These are phyloP conservation scores for Aureobasidium sp. DNA, from an alignment of 2,329 filamentous ascomycete genomes.

Conservation along the genomic window DNA sequence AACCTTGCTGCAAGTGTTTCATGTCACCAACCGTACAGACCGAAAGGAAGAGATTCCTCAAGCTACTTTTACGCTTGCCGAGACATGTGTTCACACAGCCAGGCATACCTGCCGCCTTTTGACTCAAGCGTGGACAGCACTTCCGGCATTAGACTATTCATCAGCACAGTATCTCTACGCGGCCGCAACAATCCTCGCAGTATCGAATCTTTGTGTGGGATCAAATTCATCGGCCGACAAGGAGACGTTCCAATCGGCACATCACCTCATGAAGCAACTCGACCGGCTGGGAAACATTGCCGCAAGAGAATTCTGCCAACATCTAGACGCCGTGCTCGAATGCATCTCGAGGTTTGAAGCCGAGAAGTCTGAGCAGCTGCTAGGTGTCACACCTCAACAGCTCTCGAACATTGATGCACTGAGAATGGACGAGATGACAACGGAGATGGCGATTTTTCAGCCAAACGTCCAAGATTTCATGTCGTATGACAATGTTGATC, in stretches of 20 bases:
- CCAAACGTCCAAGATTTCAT: conserved; percentile 13
- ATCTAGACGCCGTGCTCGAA: conserved; percentile 29
- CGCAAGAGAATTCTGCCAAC: conserved; percentile 37
- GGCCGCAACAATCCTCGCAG: conserved; percentile 38
- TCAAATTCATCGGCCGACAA: conserved; percentile 29
- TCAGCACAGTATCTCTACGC: conserved; percentile 44
- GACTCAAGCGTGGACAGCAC: conserved; percentile 41
- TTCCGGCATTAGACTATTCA: conserved; percentile 43
- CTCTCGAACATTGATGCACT: neutral
- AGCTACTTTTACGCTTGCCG: conserved; percentile 12
- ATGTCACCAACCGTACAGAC: conserved; percentile 18
- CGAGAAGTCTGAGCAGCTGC: neutral
- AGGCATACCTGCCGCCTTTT: conserved; percentile 40
- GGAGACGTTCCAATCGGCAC: conserved; percentile 36
- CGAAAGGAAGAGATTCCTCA: conserved; percentile 15
- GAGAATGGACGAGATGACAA: conserved; percentile 5
- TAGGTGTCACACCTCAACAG: neutral
- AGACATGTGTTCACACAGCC: conserved; percentile 40
- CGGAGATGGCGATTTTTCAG: conserved; percentile 11
- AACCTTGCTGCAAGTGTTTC: conserved; percentile 29
- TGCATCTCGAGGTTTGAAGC: conserved; percentile 1
- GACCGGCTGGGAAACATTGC: conserved; percentile 37
- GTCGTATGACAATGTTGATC: conserved; percentile 6
- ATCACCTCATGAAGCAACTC: conserved; percentile 35
- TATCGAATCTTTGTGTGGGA: conserved; percentile 35